These are phyloP conservation scores for Aspergillus pseudoterreus DNA, from an alignment of 2,329 filamentous ascomycete genomes.

Conservation along the genomic window DNA sequence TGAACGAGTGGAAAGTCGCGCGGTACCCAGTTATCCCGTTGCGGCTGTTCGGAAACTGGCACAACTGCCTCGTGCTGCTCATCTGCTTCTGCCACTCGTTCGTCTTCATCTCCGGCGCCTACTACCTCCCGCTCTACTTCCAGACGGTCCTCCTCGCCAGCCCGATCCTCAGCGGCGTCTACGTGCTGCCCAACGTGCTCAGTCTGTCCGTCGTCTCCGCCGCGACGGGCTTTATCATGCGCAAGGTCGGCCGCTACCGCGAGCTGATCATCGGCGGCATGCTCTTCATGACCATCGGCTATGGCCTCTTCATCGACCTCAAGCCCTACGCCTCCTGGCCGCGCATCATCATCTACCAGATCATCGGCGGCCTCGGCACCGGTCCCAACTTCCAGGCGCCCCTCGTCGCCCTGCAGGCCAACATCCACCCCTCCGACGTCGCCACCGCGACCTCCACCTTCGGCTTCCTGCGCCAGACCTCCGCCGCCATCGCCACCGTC, in stretches of 20 bases:
- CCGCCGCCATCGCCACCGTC: constrained; percentile 56
- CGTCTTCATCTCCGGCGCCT: constrained; percentile 72
- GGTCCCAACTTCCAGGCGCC: constrained; percentile 63
- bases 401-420: constrained; percentile 61
- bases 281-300: constrained; percentile 59
- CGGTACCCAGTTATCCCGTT: constrained; percentile 75
- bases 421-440: constrained; percentile 57
- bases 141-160: constrained; percentile 67
- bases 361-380: constrained; percentile 58
- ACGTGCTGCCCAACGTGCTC: constrained; percentile 67
- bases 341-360: constrained; percentile 52
- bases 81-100: constrained; percentile 71
- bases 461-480: constrained; percentile 57
- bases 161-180: constrained; percentile 70
- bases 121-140: constrained; percentile 83
- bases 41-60: constrained; percentile 62
- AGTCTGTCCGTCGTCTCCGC: constrained; percentile 63
- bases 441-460: constrained; percentile 62
- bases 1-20: constrained; percentile 71
- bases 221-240: constrained; percentile 63
- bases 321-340: constrained; percentile 51
- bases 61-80: constrained; percentile 62
- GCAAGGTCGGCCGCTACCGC: constrained; percentile 67
- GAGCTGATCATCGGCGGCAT: constrained; percentile 59
- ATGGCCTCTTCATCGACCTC: constrained; percentile 61